Conservation (phyloP, 305 asterid genomes). For the Galium porrigens region DNA sequence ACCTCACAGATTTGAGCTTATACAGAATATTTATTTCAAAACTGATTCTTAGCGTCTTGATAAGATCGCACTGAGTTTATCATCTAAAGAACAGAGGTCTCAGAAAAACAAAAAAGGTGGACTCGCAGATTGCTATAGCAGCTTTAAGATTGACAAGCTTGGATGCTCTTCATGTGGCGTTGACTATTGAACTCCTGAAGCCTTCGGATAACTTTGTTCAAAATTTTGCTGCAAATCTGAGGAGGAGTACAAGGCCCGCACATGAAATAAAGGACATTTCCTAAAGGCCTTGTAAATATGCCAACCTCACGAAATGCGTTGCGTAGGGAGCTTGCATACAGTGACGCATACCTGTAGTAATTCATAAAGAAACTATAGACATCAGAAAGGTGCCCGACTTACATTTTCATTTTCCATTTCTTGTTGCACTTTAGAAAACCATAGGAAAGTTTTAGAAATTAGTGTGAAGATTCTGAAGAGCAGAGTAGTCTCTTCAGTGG, state of each 20-base stretch:
- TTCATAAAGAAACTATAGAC: neutral
- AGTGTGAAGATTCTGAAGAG: neutral
- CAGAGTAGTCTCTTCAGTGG: neutral
- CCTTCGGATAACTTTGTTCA: constrained; percentile 41
- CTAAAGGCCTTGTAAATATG: constrained; percentile 75
- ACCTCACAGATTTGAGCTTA: no score
- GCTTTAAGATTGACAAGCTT: neutral
- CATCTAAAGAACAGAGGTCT: no score
- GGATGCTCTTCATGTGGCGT: constrained; percentile 20
- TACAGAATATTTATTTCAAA: no score
- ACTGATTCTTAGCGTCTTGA: no score
- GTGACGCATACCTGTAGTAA: constrained; percentile 65
- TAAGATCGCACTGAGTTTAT: no score
- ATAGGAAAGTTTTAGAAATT: neutral
- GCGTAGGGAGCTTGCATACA: constrained; percentile 50
- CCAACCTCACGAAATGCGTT: constrained; percentile 67
- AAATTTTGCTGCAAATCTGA: constrained; percentile 31
- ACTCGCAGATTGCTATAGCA: no score
- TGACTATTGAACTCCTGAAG: constrained; percentile 44
- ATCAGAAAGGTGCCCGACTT: neutral
- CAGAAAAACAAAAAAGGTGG: neutral
- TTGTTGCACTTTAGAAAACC: neutral
- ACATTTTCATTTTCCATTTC: neutral
- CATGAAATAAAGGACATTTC: constrained; percentile 74
- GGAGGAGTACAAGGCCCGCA: constrained; percentile 80